Evolutionary conservation across 352 stramenopile genomes (phyloP), one percentile per base, ranked within the genome.

Genomic region (Thalassiosira livingstoniorum): DNA sequence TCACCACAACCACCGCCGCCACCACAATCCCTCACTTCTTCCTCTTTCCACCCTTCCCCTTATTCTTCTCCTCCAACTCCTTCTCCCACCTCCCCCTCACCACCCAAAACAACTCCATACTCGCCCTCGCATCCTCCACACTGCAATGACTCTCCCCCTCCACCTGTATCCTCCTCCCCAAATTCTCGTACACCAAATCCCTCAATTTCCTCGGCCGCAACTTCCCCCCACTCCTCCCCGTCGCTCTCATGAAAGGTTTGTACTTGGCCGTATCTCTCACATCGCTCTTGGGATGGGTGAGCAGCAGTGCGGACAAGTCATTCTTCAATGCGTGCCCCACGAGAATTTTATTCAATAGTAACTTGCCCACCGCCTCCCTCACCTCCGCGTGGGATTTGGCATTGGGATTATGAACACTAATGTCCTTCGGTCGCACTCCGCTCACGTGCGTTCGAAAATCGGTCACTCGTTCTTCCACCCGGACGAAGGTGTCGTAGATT

Each of bases 301-400:
- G 82, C 86, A 97, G 88, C 21, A 98, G 86, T 31, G 87, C 95
- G 45, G 94, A 83, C 32, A 98, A 89, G 89, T 98, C 96, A 82
- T 98, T 98, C n/a, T 89, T 91, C 42, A 98, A 83, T 2, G 92
- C 91, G 82, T 98, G 96, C 55, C 96, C 96, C 4, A 98, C 94
- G 2, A 98, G 60, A 62, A 98, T 92, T 45, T 97, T 97, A 45
- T 83, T 90, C 43, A 90, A 77, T 13, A 97, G 37, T 7, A 97
- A 61, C 25, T 89, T 66, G 0, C 87, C 90, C n/a, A 98, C 92
- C 27, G 86, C 75, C 7, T 90, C 21, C 15, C 95, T 91, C 71
- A 85, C 94, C 45, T 95, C 54, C 0, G 91, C 64, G 18, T 95
- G 83, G 34, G 86, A 80, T 72, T 97, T 89, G 5, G 89, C 86